Base-by-base conservation (phyloP, 768 basidiomycete genomes). In the Lanmaoa pseudosensibilis region DNA sequence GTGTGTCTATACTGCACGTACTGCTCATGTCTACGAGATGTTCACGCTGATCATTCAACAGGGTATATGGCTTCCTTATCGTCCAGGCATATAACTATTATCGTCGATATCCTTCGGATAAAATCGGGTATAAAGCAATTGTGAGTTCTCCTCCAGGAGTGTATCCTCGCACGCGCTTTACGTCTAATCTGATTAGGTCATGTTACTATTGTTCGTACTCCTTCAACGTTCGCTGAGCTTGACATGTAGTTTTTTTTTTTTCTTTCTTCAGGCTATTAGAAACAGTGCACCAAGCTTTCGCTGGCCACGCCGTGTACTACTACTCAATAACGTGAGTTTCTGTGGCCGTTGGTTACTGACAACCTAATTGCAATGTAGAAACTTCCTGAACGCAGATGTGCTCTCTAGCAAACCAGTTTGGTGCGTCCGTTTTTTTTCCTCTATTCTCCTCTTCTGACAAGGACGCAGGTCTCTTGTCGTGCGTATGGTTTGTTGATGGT, bases 21-120 rank as follows among this genome's bases (percentile, higher is more conserved):
- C 16, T 21, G 1, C 3, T 19, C 32, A 25, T 39, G 10, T 45
- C 19, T 33, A 27, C 37, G 19, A 23, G 18, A 38, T 37, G 15
- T 5, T 27, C 8, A 8, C 2, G 12, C 57, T 77, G 60, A 74
- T 68, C 46, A 62, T 78, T 37, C 37, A 34, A 46, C 64, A 78
- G 77, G 36, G 50, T 73, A 10, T 85, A 80, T 66, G 85, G 85
- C 19, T 73, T 85, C 32, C 73, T 86, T 44, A 62, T 77, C 44
- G 72, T 81, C 18, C 85, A 87, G 67, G 71, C 78, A 8, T 80
- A 79, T 66, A 73, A 74, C 30, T 88, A 87, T 60, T 83, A 82
- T 65, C 69, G 71, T 57, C 75, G 77, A 46, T 87, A 82, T 70
- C 80, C 80, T 55, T 73, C 74, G 34, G 86, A 88, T 69, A 79